Evolutionary conservation across 2,329 filamentous ascomycete genomes (phyloP).

Genomic region (Canariomyces notabilis): DNA sequence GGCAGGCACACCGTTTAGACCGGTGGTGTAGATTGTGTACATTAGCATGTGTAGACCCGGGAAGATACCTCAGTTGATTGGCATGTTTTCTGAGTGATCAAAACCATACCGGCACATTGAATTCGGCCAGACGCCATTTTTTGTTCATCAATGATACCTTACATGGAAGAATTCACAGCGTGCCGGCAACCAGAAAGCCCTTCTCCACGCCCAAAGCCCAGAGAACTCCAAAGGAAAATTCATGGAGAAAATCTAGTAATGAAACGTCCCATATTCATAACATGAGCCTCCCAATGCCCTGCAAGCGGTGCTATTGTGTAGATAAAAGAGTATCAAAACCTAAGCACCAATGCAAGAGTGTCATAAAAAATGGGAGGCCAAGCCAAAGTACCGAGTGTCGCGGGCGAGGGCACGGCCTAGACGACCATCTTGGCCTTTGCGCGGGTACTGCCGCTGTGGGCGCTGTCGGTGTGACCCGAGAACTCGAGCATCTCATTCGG

Average conservation of each 20-base stretch:
- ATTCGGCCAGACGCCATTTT: neutral
- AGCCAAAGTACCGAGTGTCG: neutral
- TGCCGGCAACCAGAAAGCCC: neutral
- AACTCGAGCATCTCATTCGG: conserved; percentile 80
- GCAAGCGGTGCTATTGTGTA: neutral
- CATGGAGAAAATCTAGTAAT: neutral
- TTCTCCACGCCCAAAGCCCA: neutral
- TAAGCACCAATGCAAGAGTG: neutral
- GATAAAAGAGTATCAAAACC: neutral
- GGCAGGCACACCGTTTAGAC: neutral
- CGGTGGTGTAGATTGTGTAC: neutral
- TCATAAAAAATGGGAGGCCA: neutral
- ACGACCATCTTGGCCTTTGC: conserved; percentile 92
- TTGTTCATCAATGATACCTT: neutral
- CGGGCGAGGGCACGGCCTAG: conserved; percentile 41
- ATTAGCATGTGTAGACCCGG: neutral
- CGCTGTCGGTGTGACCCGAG: conserved; percentile 91
- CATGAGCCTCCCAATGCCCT: neutral
- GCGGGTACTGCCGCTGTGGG: conserved; percentile 86
- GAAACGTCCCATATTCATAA: neutral
- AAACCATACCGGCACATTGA: neutral
- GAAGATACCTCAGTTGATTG: neutral
- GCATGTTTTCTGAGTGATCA: neutral
- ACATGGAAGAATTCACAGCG: neutral
- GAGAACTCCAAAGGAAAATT: neutral